Base-by-base conservation (phyloP, 352 stramenopile species). In the Globisporangium canariense region DNA sequence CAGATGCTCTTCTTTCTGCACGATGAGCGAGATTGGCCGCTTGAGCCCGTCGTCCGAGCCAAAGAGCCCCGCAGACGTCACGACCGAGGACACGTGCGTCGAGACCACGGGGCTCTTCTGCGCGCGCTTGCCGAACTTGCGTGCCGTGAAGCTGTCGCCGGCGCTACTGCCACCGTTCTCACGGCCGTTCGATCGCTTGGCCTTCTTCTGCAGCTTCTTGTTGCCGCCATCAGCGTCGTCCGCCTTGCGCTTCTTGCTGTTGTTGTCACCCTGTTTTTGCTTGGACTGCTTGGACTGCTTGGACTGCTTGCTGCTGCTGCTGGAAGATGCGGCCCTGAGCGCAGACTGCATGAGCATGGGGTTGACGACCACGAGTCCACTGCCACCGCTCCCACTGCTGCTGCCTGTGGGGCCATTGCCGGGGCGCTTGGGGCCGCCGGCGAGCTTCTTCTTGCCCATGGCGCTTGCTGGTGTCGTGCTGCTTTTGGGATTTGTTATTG, bases 1-100 rank as follows among this genome's bases (percentile, higher is more conserved):
- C 8, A 77, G n/a, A 34, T 90, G 76, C 6, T 59, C 51, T 11
- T 78, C 69, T 10, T 58, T 70, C 54, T 78, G 68, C 18, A 87
- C 71, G n/a, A 62, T 47, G 7, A 86, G 64, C 6, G 54, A 52
- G 30, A 61, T 56, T 4, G 55, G 62, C 45, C n/a, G 36, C 43
- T 67, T 67, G 40, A 32, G 53, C 6, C 51, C 51, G 11, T 53
- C 60, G 25, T n/a, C 28, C 8, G 69, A 46, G 49, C 38, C 41
- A 25, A 16, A 64, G 62, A 40, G 53, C 54, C 55, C 22, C 54
- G 28, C 60, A n/a, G 30, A 58, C 28, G 14, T 65, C 67, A 50
- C 55, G 54, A 60, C 68, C 28, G 43, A 43, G 0, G 47, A 30
- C 25, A 70, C 57, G 58, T 43, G 65, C 25, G 71, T 36, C 4